Evolutionary conservation across 805 yeast genomes (phyloP).

Genomic region (Teunomyces tritomae): DNA sequence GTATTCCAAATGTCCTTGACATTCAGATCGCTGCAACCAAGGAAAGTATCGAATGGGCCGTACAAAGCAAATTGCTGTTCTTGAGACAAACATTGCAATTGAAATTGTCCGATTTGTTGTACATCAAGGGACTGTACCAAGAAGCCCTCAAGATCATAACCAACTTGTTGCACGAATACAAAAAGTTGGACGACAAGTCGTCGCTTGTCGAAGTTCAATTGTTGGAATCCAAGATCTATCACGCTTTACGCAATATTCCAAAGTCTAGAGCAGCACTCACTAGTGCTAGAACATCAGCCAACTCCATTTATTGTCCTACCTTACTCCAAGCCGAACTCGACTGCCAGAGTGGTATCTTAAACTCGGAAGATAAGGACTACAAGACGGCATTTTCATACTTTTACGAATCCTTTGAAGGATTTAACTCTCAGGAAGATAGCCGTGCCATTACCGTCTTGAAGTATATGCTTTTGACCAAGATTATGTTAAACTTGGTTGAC

Average conservation of each 20-base stretch:
- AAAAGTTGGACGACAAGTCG: conserved; percentile 91
- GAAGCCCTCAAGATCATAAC: conserved; percentile 73
- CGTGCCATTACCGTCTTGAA: conserved; percentile 75
- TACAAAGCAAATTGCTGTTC: conserved; percentile 77
- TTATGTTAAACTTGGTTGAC: conserved; percentile 84
- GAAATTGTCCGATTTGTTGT: conserved; percentile 74
- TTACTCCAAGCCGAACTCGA: conserved; percentile 90
- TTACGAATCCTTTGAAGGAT: conserved; percentile 92
- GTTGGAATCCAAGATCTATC: conserved; percentile 85
- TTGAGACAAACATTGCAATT: conserved; percentile 85
- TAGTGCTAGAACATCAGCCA: conserved; percentile 96
- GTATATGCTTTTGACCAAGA: conserved; percentile 88
- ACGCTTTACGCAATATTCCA: conserved; percentile 85
- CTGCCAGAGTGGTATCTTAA: conserved; percentile 90
- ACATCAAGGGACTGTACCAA: conserved; percentile 60
- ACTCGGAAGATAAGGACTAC: conserved; percentile 96
- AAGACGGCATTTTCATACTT: conserved; percentile 95
- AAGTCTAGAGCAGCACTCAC: conserved; percentile 91
- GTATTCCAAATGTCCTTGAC: conserved; percentile 59
- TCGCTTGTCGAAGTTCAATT: conserved; percentile 94
- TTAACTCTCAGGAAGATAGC: conserved; percentile 60
- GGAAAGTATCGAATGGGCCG: conserved; percentile 86
- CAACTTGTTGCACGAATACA: conserved; percentile 75
- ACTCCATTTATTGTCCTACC: conserved; percentile 94
- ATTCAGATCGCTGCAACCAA: conserved; percentile 70